phyloP scores from a whole-genome alignment of 768 basidiomycete genomes.

The Tulasnella sp. region DNA sequence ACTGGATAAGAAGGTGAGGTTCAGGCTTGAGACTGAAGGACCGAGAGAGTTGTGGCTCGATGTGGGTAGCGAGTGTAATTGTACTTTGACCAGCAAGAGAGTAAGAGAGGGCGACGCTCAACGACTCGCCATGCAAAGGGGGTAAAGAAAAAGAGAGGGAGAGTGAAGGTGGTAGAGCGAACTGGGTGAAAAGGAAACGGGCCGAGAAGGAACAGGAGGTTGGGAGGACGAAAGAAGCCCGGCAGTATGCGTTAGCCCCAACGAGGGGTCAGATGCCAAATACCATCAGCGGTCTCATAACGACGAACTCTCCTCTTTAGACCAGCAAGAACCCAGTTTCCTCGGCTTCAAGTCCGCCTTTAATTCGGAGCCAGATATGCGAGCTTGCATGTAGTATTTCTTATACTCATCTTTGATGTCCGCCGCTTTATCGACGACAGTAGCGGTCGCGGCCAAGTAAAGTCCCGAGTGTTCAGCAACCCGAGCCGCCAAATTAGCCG shows the following conservation, averaged over 20 bases:
- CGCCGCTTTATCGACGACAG: background rate
- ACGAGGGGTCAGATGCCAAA: background rate
- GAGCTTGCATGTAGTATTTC: background rate
- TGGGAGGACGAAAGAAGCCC: background rate
- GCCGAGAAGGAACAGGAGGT: background rate
- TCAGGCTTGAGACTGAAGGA: background rate
- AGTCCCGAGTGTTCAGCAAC: background rate
- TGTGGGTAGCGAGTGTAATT: background rate
- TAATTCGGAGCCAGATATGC: background rate
- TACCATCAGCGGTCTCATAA: background rate
- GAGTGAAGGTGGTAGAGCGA: constrained; percentile 15
- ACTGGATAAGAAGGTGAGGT: background rate
- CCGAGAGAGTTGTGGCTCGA: background rate
- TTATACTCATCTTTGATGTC: background rate
- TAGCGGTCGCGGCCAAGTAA: background rate
- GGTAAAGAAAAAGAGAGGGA: constrained; percentile 19
- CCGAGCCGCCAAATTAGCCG: background rate
- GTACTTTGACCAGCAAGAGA: background rate
- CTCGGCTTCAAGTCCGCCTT: background rate
- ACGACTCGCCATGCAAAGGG: background rate
- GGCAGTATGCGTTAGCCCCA: background rate
- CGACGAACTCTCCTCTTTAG: background rate
- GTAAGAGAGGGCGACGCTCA: background rate
- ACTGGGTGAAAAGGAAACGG: background rate
- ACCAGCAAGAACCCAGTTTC: background rate